Base-by-base conservation (phyloP, 768 basidiomycete genomes). In the Boletus rex-veris region DNA sequence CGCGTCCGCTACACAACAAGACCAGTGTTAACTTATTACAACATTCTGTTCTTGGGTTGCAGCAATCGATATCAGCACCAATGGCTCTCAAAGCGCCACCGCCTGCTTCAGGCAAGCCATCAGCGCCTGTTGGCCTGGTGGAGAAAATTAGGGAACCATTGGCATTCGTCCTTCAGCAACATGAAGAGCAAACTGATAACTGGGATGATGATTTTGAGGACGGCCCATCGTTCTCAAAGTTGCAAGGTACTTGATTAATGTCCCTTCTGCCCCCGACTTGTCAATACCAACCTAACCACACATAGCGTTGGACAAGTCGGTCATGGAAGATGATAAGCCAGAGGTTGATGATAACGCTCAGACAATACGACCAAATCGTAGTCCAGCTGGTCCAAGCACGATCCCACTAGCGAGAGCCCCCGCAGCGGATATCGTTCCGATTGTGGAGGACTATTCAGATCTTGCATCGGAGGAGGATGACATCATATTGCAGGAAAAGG, bases 161-260 rank as follows among this genome's bases (percentile, higher is more conserved):
- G 50, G 80, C 81, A 5, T 85, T 88, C 58, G 80, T 77, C 15
- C 71, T 90, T 21, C 86, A 84, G 54, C 80, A 82, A 21, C 88
- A 87, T 16, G 89, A 94, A 73, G 87, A 92, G 59, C 89, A 91
- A 67, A 89, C 86, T 2, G 94, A 97, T 67, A 96, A 94, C 58
- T 99, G 97, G 97, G 97, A 99, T 64, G 92, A 94, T 58, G 97
- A 99, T 65, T 99, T 99, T 59, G 92, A 94, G 66, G 92, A 92
- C 59, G 92, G 88, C 2, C 93, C 94, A 33, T 92, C 92, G 0
- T 82, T 91, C 49, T 83, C 86, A 8, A 96, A 94, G 70, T 69
- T 95, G 30, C 88, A 88, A 74, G 85, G 83, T 60, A 52, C 37
- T 43, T 38, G 28, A 18, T 45, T 3, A 40, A 24, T 41, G 9